phyloP scores from a whole-genome alignment of 2,329 filamentous ascomycete species.

The Pseudopyrenochaeta lycopersici region DNA sequence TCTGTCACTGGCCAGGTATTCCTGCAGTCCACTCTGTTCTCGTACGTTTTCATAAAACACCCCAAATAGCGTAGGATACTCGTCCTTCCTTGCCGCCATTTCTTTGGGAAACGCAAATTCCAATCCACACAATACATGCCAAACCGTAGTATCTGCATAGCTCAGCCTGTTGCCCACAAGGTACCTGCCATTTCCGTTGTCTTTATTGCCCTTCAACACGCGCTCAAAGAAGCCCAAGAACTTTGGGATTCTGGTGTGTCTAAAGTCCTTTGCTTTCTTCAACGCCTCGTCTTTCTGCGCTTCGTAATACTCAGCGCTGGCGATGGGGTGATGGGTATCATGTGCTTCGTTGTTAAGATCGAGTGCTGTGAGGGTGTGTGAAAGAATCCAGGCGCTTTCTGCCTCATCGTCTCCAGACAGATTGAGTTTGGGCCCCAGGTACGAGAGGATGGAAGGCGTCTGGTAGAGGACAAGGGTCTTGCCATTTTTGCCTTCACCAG shows the following conservation, averaged over 20 bases:
- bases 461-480: constrained; percentile 69
- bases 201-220: constrained; percentile 66
- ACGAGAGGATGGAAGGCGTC: constrained; percentile 76
- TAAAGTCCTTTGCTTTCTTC: constrained; percentile 65
- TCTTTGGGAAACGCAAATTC: constrained; percentile 76
- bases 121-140: constrained; percentile 68
- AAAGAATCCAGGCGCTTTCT: constrained; percentile 67
- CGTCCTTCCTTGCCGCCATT: constrained; percentile 62
- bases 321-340: constrained; percentile 78
- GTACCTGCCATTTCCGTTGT: constrained; percentile 67
- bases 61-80: constrained; percentile 69
- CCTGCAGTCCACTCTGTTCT: constrained; percentile 70
- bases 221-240: constrained; percentile 76
- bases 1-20: constrained; percentile 73
- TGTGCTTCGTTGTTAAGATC: constrained; percentile 78
- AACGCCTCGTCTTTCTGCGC: constrained; percentile 76
- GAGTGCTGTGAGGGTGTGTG: constrained; percentile 72
- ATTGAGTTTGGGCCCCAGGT: constrained; percentile 69
- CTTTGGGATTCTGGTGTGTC: constrained; percentile 72
- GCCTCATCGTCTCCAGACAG: constrained; percentile 61
- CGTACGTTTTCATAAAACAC: constrained; percentile 70
- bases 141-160: constrained; percentile 78
- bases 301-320: constrained; percentile 70
- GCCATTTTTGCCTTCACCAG: constrained; percentile 61
- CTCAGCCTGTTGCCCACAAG: constrained; percentile 71